phyloP scores from a whole-genome alignment of 2,329 filamentous ascomycete species.

The Aureobasidium melanogenum region DNA sequence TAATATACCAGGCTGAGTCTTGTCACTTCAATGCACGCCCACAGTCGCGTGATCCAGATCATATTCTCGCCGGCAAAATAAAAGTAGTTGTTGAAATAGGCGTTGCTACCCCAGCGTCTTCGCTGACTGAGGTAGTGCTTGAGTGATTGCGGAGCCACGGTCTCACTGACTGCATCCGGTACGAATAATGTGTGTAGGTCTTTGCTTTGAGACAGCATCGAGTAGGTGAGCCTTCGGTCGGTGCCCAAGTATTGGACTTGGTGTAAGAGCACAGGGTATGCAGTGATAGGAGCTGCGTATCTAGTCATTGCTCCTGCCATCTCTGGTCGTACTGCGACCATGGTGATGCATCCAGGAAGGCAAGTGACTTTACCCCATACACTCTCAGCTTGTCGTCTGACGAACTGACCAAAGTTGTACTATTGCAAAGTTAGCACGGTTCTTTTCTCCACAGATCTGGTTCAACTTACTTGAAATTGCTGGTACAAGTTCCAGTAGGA shows the following conservation, averaged over 20 bases:
- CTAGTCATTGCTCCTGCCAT: conserved; percentile 19
- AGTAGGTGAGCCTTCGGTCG: conserved; percentile 19
- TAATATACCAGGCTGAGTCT: conserved; percentile 28
- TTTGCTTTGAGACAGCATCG: conserved; percentile 17
- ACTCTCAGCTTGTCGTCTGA: conserved; percentile 18
- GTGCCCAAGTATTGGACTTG: conserved; percentile 21
- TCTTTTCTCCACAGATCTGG: not conserved
- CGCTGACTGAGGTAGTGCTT: conserved; percentile 28
- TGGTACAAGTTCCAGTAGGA: conserved; percentile 20
- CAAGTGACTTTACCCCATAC: conserved; percentile 19
- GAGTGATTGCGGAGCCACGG: conserved; percentile 27
- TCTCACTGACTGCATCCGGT: conserved; percentile 27
- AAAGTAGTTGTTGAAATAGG: conserved; percentile 31
- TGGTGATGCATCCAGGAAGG: conserved; percentile 20
- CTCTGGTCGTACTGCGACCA: conserved; percentile 19
- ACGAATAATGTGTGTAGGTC: conserved; percentile 25
- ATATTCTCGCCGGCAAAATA: conserved; percentile 27
- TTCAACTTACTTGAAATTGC: conserved; percentile 16
- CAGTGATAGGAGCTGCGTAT: conserved; percentile 20
- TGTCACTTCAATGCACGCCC: conserved; percentile 24
- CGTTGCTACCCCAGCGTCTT: conserved; percentile 28
- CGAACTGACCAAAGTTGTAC: conserved; percentile 20
- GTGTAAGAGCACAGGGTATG: conserved; percentile 18
- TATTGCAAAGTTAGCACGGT: not conserved
- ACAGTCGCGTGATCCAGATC: conserved; percentile 29